Evolutionary conservation across 169 alveolate genomes (phyloP).

Genomic region (Blepharisma undulans): DNA sequence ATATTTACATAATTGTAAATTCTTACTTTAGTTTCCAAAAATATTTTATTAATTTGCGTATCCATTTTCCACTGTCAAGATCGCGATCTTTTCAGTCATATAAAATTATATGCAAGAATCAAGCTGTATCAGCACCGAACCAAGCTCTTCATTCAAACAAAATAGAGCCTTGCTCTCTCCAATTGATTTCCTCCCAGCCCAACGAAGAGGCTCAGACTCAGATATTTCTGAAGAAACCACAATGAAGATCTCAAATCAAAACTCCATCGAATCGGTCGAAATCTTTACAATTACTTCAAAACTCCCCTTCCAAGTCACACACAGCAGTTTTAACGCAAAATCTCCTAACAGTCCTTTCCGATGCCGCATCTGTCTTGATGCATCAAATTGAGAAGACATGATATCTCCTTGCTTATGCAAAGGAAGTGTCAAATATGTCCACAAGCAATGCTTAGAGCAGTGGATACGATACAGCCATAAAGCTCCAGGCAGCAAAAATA

Average conservation of each 20-base stretch:
- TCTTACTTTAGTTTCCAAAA: too few species aligned
- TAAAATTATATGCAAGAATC: background rate
- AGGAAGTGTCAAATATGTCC: background rate
- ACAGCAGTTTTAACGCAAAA: background rate
- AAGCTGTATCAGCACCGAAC: background rate
- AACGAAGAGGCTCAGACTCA: background rate
- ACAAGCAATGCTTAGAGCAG: background rate
- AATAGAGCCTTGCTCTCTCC: background rate
- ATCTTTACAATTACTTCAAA: background rate
- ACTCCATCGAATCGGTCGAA: background rate
- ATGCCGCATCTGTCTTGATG: background rate
- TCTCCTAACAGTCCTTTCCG: background rate
- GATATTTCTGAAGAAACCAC: background rate
- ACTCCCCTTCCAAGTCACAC: background rate
- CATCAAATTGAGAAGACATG: background rate
- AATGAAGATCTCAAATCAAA: background rate
- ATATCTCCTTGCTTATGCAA: background rate
- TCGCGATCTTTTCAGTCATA: background rate
- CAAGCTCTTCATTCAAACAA: background rate
- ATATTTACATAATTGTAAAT: too few species aligned
- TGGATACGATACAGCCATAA: background rate
- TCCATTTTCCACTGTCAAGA: background rate
- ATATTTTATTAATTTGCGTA: background rate
- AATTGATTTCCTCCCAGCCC: background rate
- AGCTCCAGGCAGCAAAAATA: background rate